A percentile compares a stretch with the other conserved stretches of the same genome.
These are phyloP conservation scores for Steccherinum ochraceum DNA, from an alignment of 768 basidiomycete genomes.

Conservation along the genomic window DNA sequence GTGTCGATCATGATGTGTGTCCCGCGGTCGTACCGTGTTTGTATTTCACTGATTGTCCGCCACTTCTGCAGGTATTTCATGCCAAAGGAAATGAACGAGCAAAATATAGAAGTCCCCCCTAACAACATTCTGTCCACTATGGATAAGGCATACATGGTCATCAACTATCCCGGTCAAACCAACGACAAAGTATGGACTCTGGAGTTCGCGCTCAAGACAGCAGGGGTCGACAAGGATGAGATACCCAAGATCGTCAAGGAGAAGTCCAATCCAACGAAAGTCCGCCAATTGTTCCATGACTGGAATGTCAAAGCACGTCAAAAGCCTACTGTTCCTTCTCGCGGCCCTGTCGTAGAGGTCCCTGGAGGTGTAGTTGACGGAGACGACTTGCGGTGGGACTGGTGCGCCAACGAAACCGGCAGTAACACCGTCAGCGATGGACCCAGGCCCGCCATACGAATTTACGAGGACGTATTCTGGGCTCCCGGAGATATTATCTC, in stretches of 20 bases:
- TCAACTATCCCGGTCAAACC: background rate
- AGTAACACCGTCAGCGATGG: no score
- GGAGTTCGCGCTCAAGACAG: background rate
- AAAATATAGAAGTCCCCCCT: background rate
- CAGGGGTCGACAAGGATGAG: background rate
- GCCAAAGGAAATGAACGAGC: background rate
- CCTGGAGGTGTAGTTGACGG: no score
- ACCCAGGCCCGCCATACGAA: no score
- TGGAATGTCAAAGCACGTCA: no score
- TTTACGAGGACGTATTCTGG: no score
- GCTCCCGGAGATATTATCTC: no score
- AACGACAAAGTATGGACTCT: background rate
- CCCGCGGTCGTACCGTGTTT: background rate
- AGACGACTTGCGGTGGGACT: no score
- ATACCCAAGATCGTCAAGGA: no score
- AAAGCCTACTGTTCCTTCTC: no score
- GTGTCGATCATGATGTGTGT: constrained; percentile 1
- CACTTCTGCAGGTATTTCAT: background rate
- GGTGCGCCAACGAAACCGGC: no score
- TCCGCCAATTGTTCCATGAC: background rate
- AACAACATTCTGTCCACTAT: background rate
- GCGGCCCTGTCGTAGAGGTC: no score
- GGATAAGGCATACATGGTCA: constrained; percentile 1
- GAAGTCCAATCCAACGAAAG: background rate
- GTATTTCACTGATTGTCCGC: background rate